Conservation (phyloP, 192 early-diverging fungal genomes). For the Coemansia sp. region DNA sequence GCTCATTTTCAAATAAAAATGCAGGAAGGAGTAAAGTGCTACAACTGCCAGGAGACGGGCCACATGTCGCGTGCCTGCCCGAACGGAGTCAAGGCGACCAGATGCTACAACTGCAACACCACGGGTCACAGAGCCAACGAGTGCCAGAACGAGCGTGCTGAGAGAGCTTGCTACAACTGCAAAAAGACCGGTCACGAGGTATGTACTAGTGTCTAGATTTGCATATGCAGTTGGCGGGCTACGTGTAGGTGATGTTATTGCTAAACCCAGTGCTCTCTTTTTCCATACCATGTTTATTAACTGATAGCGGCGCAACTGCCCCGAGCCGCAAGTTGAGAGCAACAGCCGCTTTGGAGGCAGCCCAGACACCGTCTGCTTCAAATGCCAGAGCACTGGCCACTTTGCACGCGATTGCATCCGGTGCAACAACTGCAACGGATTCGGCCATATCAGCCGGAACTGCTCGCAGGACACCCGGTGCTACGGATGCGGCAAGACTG, state of each 20-base stretch:
- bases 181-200: slow-evolving; percentile 49
- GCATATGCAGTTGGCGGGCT: background rate
- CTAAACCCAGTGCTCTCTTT: background rate
- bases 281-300: background rate
- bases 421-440: slow-evolving; percentile 51
- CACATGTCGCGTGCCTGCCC: slow-evolving; percentile 56
- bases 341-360: slow-evolving; percentile 11
- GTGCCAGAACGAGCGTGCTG: slow-evolving; percentile 33
- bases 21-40: slow-evolving; percentile 36
- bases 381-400: slow-evolving; percentile 51
- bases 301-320: slow-evolving; percentile 49
- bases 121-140: slow-evolving; percentile 50
- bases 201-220: background rate
- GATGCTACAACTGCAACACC: slow-evolving; percentile 57
- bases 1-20: too few species aligned
- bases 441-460: slow-evolving; percentile 44
- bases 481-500: slow-evolving; percentile 54
- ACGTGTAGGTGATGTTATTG: background rate
- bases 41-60: slow-evolving; percentile 55
- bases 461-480: slow-evolving; percentile 44
- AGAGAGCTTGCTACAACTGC: slow-evolving; percentile 52
- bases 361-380: slow-evolving; percentile 25
- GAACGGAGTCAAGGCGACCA: slow-evolving; percentile 27
- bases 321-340: slow-evolving; percentile 17
- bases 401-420: slow-evolving; percentile 37